A percentile compares a stretch with the other conserved stretches of the same genome.
These are phyloP conservation scores for Penicillium lividum DNA, from an alignment of 495 filamentous ascomycete genomes.

Conservation along the genomic window DNA sequence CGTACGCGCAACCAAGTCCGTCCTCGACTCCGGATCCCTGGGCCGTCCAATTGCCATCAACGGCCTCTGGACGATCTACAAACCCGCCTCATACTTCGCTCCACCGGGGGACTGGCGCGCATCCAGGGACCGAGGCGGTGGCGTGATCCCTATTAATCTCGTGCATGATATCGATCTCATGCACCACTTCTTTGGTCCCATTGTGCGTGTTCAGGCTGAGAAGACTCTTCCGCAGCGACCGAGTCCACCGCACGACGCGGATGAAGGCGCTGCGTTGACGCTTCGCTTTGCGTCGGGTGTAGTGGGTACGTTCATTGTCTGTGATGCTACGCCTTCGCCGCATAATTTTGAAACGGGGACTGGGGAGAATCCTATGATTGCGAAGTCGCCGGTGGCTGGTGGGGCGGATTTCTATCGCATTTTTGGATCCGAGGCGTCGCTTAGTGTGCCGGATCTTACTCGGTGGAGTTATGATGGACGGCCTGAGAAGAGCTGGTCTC, in stretches of 20 bases:
- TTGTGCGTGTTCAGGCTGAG: conserved; percentile 54
- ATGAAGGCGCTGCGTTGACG: conserved; percentile 59
- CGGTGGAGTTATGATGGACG: conserved; percentile 51
- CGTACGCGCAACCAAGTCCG: conserved; percentile 48
- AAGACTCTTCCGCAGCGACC: conserved; percentile 41
- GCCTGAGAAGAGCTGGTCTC: conserved; percentile 35
- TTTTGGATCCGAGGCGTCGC: conserved; percentile 52
- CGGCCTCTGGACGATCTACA: conserved; percentile 56
- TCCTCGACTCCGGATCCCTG: conserved; percentile 39
- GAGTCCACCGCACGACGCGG: conserved; percentile 41
- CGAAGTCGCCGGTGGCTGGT: conserved; percentile 28
- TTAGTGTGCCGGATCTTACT: conserved; percentile 59
- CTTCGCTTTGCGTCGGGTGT: conserved; percentile 57
- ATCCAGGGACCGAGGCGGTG: conserved; percentile 34
- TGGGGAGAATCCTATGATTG: conserved; percentile 59
- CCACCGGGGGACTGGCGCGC: conserved; percentile 51
- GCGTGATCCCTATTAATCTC: conserved; percentile 59
- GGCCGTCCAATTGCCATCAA: conserved; percentile 54
- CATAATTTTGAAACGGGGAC: conserved; percentile 58
- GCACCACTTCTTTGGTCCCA: conserved; percentile 58
- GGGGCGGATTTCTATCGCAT: conserved; percentile 56
- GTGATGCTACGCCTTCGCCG: conserved; percentile 52
- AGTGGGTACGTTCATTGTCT: conserved; percentile 59
- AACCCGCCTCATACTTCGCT: conserved; percentile 54
- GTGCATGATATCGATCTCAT: conserved; percentile 62